Percentiles rank a stretch among this genome's conserved stretches.
Conservation (phyloP, 805 yeast species). For the Saccharomycodes ludwigii region DNA sequence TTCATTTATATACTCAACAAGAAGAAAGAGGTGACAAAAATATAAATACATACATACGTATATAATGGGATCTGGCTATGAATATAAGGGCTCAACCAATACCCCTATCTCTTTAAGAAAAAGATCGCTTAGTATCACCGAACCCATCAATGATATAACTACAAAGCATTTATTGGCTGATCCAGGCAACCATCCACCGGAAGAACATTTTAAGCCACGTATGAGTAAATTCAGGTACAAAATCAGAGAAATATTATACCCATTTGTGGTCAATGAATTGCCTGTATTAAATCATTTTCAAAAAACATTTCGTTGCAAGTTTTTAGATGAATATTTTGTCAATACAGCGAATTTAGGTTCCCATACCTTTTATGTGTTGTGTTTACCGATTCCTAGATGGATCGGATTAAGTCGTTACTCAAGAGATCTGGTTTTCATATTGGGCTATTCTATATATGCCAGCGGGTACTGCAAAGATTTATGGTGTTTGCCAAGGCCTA, state of each 20-base stretch:
- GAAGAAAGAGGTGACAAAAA: no score
- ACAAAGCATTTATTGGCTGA: conserved; percentile 27
- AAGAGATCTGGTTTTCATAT: conserved; percentile 60
- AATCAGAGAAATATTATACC: conserved; percentile 41
- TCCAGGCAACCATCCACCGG: conserved; percentile 62
- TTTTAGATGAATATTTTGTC: conserved; percentile 65
- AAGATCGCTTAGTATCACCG: conserved; percentile 1
- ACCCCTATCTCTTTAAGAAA: no score
- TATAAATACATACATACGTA: no score
- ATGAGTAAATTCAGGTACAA: conserved; percentile 44
- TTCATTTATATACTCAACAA: no score
- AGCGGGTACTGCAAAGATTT: conserved; percentile 74
- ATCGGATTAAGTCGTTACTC: conserved; percentile 44
- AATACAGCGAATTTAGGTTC: conserved; percentile 84
- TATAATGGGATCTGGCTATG: no score
- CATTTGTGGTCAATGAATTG: conserved; percentile 54
- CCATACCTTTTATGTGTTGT: conserved; percentile 84
- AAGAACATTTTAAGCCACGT: conserved; percentile 49
- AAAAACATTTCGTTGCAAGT: conserved; percentile 30
- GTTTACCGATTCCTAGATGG: conserved; percentile 82
- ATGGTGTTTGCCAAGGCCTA: conserved; percentile 84
- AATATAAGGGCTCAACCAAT: no score
- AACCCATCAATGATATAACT: conserved; percentile 4
- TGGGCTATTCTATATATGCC: conserved; percentile 44
- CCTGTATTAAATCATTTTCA: conserved; percentile 48